phyloP scores from a whole-genome alignment of 441 rosid genomes.

The Sinapis alba region DNA sequence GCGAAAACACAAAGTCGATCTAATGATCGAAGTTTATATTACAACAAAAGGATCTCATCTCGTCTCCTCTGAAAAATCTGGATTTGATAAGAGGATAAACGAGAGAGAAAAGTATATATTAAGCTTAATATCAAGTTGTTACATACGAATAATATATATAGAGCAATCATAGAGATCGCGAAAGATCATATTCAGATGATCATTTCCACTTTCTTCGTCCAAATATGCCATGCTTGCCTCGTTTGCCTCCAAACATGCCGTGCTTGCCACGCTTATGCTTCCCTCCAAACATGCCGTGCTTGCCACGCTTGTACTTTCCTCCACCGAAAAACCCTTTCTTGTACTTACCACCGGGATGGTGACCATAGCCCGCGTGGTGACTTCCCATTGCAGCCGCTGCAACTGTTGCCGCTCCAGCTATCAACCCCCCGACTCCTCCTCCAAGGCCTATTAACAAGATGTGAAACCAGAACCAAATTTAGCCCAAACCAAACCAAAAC shows the following conservation, averaged over 20 bases:
- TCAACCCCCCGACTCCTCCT: slow-evolving; percentile 40
- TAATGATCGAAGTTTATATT: too few relatives aligned
- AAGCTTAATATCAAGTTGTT: not conserved
- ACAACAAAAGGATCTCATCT: too few relatives aligned
- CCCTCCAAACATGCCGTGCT: slow-evolving; percentile 42
- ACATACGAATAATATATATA: slow-evolving; percentile 4
- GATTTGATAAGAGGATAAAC: too few relatives aligned
- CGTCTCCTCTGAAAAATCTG: too few relatives aligned
- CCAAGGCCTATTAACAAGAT: slow-evolving; percentile 14
- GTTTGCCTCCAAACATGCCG: slow-evolving; percentile 42
- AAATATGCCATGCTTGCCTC: slow-evolving; percentile 38
- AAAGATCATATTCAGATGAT: not conserved
- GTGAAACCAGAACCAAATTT: too few relatives aligned
- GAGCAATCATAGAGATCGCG: not conserved
- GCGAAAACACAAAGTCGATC: too few relatives aligned
- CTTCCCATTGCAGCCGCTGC: slow-evolving; percentile 39
- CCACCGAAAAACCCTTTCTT: slow-evolving; percentile 50
- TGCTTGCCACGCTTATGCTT: slow-evolving; percentile 40
- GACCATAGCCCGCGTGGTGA: slow-evolving; percentile 33
- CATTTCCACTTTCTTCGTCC: slow-evolving; percentile 41
- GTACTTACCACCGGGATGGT: slow-evolving; percentile 50
- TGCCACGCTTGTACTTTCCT: slow-evolving; percentile 42
- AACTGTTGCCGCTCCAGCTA: slow-evolving; percentile 38
- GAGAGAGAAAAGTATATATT: too few relatives aligned
- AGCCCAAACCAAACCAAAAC: not conserved